Base-by-base conservation (phyloP, 331 rosid species). In the Ulmus americana region DNA sequence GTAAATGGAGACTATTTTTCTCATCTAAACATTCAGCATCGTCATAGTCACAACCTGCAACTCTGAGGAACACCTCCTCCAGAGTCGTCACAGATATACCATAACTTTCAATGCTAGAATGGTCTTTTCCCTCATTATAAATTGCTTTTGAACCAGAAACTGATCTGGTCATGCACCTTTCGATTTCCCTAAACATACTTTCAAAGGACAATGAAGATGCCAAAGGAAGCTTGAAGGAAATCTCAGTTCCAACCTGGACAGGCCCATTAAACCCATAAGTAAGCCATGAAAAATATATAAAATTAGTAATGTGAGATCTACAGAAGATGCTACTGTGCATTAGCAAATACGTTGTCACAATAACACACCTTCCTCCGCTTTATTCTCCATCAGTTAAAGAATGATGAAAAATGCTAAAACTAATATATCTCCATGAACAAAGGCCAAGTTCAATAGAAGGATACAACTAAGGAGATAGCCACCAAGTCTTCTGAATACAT, bases 11-110 rank as follows among this genome's bases (percentile, higher is more conserved):
- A 54, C 43, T 65, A 18, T 67, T 58, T 55, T 77, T 71, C 64
- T 70, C 85, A 73, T 82, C 87, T 52, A 77, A 70, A 71, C 77
- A 64, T 72, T 81, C 90, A 62, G 69, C 85, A 55, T 80, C 92
- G 44, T 80, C 85, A 72, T 76, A 80, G 67, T 88, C 91, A 46
- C 84, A 85, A 64, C 96, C 96, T 2, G 96, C 96, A 82, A 92
- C 98, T 79, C 89, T 85, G 76, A 92, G 70, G 78, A 92, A 92
- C 59, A 89, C 98, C 85, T 92, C 98, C 85, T 92, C 98, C 59
- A 92, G 81, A 75, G 98, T 92, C 68, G 98, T 92, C 56, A 92
- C 96, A 28, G 98, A 92, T 73, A 92, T 92, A 68, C 98, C 98
- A 62, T 85, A 92, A 82, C 96, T 89, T 82, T 92, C 95, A 65